These are phyloP conservation scores for Pisolithus tinctorius DNA, from an alignment of 768 basidiomycete species.

Conservation along the genomic window DNA sequence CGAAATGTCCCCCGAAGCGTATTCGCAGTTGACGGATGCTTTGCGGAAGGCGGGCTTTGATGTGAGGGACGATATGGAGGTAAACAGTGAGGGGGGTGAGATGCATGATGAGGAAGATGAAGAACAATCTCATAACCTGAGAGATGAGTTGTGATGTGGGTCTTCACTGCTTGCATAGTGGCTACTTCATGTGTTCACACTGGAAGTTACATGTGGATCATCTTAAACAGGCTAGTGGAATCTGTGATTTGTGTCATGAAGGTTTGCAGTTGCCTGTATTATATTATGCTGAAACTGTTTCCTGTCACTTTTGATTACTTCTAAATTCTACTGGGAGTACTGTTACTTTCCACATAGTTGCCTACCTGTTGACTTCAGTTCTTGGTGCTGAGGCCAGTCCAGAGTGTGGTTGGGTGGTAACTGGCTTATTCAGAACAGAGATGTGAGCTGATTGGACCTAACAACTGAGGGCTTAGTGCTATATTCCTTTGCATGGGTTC, in stretches of 20 bases:
- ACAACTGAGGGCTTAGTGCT: too few species aligned
- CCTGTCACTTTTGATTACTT: not conserved
- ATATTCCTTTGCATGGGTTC: too few species aligned
- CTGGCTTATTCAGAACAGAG: too few species aligned
- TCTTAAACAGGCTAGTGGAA: not conserved
- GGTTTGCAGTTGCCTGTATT: too few species aligned
- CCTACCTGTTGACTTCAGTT: too few species aligned
- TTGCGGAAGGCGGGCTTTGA: constrained; percentile 51
- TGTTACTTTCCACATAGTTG: too few species aligned
- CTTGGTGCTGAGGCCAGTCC: too few species aligned
- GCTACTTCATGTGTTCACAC: not conserved
- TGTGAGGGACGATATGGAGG: constrained; percentile 31
- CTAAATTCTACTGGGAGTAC: too few species aligned
- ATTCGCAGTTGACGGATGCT: constrained; percentile 41
- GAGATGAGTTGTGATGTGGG: constrained; percentile 28
- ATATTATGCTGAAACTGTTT: not conserved
- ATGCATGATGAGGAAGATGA: constrained; percentile 25
- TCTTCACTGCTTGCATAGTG: not conserved
- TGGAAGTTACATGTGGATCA: not conserved
- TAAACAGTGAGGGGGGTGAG: constrained; percentile 15
- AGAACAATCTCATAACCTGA: constrained; percentile 22
- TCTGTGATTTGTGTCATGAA: not conserved
- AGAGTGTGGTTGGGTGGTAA: too few species aligned
- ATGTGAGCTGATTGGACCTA: too few species aligned
- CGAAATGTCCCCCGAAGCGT: constrained; percentile 32